Conservation (phyloP, 2,329 filamentous ascomycete species). For the Pezicula rhizophila region DNA sequence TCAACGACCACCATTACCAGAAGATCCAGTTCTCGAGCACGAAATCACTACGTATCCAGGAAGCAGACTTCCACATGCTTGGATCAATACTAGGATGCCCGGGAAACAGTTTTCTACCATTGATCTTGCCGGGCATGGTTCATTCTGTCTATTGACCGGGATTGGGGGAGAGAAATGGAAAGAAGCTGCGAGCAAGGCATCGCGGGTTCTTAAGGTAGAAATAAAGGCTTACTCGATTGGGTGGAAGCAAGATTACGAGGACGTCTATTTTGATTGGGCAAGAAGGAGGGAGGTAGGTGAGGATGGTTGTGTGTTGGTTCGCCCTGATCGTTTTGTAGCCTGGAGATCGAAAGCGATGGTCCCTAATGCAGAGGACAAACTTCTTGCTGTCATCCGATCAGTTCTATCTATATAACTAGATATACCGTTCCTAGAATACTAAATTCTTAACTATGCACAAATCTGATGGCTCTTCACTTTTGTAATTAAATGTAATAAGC, state of each 20-base stretch:
- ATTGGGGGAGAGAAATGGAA: conserved; percentile 52
- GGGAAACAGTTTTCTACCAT: conserved; percentile 46
- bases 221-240: conserved; percentile 49
- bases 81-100: conserved; percentile 47
- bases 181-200: conserved; percentile 36
- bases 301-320: conserved; percentile 49
- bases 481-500: too few relatives aligned
- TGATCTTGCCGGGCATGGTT: conserved; percentile 52
- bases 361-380: conserved; percentile 4
- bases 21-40: conserved; percentile 38
- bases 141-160: conserved; percentile 45
- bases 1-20: conserved; percentile 18
- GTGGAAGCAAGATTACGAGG: conserved; percentile 52
- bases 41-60: conserved; percentile 51
- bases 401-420: conserved; percentile 3
- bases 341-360: conserved; percentile 14
- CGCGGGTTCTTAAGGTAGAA: conserved; percentile 34
- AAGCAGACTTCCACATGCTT: conserved; percentile 53
- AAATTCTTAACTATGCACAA: too few relatives aligned
- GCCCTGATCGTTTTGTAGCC: conserved; percentile 44
- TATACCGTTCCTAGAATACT: too few relatives aligned
- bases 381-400: conserved; percentile 11
- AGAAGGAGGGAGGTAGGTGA: conserved; percentile 47
- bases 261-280: conserved; percentile 57
- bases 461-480: too few relatives aligned